Evolutionary conservation across 305 asterid species (phyloP), one percentile per base, ranked within the genome.

Genomic region (Fraxinus floribunda): DNA sequence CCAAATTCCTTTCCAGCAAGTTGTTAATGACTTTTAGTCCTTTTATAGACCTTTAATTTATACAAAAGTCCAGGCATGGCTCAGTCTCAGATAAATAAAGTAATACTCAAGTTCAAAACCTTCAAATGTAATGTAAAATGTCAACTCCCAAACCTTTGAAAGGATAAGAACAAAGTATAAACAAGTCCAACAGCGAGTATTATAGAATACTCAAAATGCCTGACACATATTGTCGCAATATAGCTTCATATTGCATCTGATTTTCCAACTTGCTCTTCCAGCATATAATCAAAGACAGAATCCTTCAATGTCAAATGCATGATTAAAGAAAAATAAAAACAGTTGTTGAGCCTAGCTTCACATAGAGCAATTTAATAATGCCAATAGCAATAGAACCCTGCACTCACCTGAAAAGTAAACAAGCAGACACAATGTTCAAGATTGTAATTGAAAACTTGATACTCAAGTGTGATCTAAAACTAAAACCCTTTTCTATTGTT

Each of bases 11-110:
- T 80, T 82, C 80, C 86, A 80, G 80, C 85, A 73, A 35, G 44
- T 66, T 38, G 26, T 73, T 44, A 62, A 75, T 83, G 88, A 87
- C 90, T 46, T 78, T 80, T 24, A 75, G 72, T 64, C 29, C 80
- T 84, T 60, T 60, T 18, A 35, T 7, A 2, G 16, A 75, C 32
- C 55, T 20, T 62, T 38, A 35, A 81, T 62, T 30, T 7, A 81
- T 29, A 49, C 73, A 44, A n/a, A 18, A 46, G 10, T 68, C 35
- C 0, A 26, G 15, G 38, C 76, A 75, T 60, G 18, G 49, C 39
- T 64, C 41, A 0, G 13, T 49, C 70, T 20, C 32, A 2, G 13
- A 22, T 62, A 8, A 60, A 60, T 57, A 62, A 62, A 22, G 15
- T 22, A 18, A 60, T 57, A 18, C 68, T 18, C 68, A 60, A 60